A percentile compares a stretch with the other conserved stretches of the same genome.
These are phyloP conservation scores for Paraphoma sp. DNA, from an alignment of 2,329 filamentous ascomycete genomes.

Conservation along the genomic window DNA sequence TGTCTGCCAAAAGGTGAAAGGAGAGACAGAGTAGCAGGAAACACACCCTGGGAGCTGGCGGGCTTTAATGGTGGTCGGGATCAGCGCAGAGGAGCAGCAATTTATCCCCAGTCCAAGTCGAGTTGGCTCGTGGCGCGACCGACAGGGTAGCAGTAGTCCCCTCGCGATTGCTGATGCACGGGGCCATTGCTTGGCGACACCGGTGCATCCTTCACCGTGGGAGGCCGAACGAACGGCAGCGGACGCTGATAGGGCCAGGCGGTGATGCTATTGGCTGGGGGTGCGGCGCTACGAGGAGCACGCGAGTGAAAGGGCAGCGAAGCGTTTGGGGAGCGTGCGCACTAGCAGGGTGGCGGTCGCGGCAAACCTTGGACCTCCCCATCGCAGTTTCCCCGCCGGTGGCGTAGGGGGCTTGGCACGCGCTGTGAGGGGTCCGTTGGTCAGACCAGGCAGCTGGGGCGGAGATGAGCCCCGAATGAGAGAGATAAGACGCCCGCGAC, in stretches of 20 bases:
- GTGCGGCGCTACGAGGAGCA: conserved; percentile 2
- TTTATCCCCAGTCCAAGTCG: conserved; percentile 26
- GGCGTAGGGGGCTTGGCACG: no score
- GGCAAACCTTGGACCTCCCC: conserved; percentile 30
- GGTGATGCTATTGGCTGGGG: conserved; percentile 17
- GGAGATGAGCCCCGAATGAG: conserved; percentile 24
- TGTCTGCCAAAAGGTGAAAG: conserved; percentile 8
- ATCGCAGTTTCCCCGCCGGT: conserved; percentile 56
- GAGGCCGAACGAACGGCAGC: conserved; percentile 9
- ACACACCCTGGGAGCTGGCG: conserved; percentile 10
- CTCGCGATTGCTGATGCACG: conserved; percentile 13
- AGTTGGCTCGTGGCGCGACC: neutral
- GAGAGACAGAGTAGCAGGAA: conserved; percentile 4
- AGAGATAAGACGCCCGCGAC: conserved; percentile 20
- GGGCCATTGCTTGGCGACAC: conserved; percentile 14
- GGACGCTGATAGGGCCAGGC: conserved; percentile 22
- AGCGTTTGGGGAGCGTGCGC: conserved; percentile 10
- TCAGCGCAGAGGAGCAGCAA: conserved; percentile 32
- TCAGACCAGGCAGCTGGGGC: conserved; percentile 10
- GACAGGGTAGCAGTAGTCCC: no score
- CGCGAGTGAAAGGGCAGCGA: conserved; percentile 21
- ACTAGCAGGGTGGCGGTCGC: conserved; percentile 22
- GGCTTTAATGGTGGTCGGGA: conserved; percentile 35
- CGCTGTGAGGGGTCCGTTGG: conserved; percentile 22
- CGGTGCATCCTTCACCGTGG: neutral